Evolutionary conservation across 352 stramenopile genomes (phyloP).

Genomic region (Pythium oligandrum): DNA sequence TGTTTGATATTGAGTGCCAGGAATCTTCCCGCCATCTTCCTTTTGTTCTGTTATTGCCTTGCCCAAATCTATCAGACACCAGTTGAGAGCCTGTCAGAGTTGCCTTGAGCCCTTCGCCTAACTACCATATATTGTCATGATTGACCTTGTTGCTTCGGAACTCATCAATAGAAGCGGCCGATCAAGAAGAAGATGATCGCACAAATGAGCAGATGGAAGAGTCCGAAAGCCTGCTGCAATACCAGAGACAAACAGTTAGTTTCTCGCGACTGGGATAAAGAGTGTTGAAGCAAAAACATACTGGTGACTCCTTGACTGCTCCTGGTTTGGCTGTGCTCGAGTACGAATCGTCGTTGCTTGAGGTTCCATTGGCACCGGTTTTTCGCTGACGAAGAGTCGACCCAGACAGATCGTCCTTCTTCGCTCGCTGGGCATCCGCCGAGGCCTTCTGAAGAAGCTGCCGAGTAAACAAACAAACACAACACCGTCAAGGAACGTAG

Average conservation of each 20-base stretch:
- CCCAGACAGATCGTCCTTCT: slow-evolving; percentile 54
- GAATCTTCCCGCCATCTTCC: too few species aligned
- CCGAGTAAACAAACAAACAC: slow-evolving; percentile 34
- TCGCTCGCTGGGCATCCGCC: slow-evolving; percentile 51
- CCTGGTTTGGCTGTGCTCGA: too few species aligned
- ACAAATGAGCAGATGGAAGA: slow-evolving; percentile 82
- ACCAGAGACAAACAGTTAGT: slow-evolving; percentile 1
- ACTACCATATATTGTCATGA: too few species aligned
- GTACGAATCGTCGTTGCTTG: too few species aligned
- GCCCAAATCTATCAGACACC: too few species aligned
- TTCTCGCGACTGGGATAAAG: too few species aligned
- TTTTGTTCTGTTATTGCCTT: too few species aligned
- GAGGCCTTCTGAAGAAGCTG: slow-evolving; percentile 70
- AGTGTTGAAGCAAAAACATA: slow-evolving; percentile 17
- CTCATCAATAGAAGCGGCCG: slow-evolving; percentile 69
- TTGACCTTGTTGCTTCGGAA: too few species aligned
- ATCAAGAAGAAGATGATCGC: slow-evolving; percentile 90
- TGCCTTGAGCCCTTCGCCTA: too few species aligned
- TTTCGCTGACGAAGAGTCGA: slow-evolving; percentile 72
- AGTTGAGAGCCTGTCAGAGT: too few species aligned
- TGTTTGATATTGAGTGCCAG: too few species aligned
- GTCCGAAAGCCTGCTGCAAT: slow-evolving; percentile 46
- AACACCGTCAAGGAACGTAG: not conserved
- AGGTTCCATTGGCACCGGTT: slow-evolving; percentile 15
- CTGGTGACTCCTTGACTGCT: slow-evolving; percentile 49